Percentiles rank a stretch among this genome's conserved stretches.
phyloP scores from a whole-genome alignment of 106 monocot species.

The Ottelia alismoides region DNA sequence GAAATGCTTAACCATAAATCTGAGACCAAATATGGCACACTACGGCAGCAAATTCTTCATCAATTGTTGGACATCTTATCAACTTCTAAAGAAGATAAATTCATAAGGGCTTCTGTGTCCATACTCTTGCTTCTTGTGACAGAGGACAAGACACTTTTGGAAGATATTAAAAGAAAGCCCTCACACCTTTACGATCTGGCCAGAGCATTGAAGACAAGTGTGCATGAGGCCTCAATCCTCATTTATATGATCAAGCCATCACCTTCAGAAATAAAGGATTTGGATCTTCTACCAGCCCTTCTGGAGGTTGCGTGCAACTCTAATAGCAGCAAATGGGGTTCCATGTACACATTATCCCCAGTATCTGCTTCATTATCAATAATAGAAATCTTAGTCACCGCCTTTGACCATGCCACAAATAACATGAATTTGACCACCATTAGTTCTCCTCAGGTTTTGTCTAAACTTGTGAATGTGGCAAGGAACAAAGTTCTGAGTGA shows the following conservation, averaged over 20 bases:
- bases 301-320: conserved; percentile 73
- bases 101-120: conserved; percentile 48
- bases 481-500: conserved; percentile 65
- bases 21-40: conserved; percentile 31
- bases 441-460: conserved; percentile 57
- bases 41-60: conserved; percentile 57
- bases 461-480: conserved; percentile 67
- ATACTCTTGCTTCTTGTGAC: conserved; percentile 59
- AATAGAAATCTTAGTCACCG: conserved; percentile 78
- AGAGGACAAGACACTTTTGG: conserved; percentile 61
- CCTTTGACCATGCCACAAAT: conserved; percentile 86
- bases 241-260: conserved; percentile 83
- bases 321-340: conserved; percentile 19
- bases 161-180: conserved; percentile 70
- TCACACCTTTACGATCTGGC: conserved; percentile 45
- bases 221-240: conserved; percentile 72
- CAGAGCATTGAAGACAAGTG: conserved; percentile 62
- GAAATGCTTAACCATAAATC: conserved; percentile 45
- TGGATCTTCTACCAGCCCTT: conserved; percentile 67
- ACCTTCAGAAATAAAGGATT: conserved; percentile 65
- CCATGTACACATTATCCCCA: conserved; percentile 51
- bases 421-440: conserved; percentile 65
- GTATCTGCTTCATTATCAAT: conserved; percentile 74
- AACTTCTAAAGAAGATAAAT: conserved; percentile 56
- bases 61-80: conserved; percentile 65